Percentiles rank a stretch among this genome's conserved stretches.
These are phyloP conservation scores for Tetrapyrgos nigripes DNA, from an alignment of 1,284 basidiomycete species.

Conservation along the genomic window DNA sequence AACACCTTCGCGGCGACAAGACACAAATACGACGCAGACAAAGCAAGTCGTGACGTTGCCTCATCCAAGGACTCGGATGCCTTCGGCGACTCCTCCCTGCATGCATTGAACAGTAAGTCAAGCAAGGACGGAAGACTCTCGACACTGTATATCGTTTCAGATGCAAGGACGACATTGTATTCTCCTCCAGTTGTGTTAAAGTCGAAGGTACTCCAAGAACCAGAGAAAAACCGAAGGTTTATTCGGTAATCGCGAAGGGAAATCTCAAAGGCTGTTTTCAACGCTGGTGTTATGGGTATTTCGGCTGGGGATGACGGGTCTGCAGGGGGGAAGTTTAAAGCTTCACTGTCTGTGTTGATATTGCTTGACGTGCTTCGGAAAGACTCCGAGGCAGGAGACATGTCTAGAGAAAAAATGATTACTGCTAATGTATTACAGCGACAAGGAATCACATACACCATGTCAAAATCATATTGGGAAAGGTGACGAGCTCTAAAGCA, in stretches of 20 bases:
- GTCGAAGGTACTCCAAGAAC: conserved; percentile 77
- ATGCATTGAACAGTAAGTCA: conserved; percentile 51
- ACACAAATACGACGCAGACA: conserved; percentile 45
- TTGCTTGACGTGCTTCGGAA: conserved; percentile 37
- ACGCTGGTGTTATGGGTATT: conserved; percentile 65
- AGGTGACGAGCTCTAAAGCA: conserved; percentile 84
- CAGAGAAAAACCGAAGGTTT: conserved; percentile 78
- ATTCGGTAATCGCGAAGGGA: conserved; percentile 64
- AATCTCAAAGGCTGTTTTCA: conserved; percentile 69
- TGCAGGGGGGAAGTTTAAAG: conserved; percentile 22
- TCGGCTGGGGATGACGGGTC: conserved; percentile 48
- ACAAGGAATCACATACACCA: conserved; percentile 70
- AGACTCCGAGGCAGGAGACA: conserved; percentile 54
- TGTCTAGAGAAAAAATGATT: conserved; percentile 39
- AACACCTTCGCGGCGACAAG: conserved; percentile 89
- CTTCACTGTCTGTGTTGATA: conserved; percentile 18
- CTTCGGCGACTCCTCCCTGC: conserved; percentile 6
- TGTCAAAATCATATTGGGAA: conserved; percentile 88
- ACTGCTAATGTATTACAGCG: neutral
- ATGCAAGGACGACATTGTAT: conserved; percentile 84
- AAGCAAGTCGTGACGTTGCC: neutral
- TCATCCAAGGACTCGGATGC: neutral
- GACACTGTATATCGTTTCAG: conserved; percentile 91
- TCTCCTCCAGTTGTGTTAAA: conserved; percentile 26
- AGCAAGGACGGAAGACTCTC: conserved; percentile 76